Evolutionary conservation across 148 eudicot species (phyloP).

Genomic region (Fagopyrum homotropicum): DNA sequence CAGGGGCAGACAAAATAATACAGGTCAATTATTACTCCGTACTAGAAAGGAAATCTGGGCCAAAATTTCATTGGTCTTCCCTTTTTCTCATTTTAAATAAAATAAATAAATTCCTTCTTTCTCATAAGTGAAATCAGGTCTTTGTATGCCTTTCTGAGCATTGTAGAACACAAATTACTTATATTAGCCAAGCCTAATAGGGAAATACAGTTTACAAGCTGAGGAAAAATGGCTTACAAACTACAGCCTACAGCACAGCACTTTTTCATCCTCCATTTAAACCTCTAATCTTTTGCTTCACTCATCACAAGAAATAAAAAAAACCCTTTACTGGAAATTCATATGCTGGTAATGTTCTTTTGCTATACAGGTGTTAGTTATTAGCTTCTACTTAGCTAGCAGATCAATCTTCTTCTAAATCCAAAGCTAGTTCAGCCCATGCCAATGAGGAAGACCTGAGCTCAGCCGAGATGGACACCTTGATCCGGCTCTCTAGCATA

Average conservation of each 20-base stretch:
- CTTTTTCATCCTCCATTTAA: neutral
- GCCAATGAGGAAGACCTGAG: constrained; percentile 79
- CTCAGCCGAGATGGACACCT: constrained; percentile 63
- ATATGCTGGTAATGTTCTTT: neutral
- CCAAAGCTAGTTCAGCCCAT: constrained; percentile 91
- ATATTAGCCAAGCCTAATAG: too few species aligned
- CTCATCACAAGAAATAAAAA: neutral
- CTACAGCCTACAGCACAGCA: constrained; percentile 5
- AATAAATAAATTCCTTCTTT: too few species aligned
- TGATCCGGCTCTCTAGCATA: constrained; percentile 54
- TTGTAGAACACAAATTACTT: too few species aligned
- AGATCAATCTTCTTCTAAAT: constrained; percentile 24
- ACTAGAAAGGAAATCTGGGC: too few species aligned
- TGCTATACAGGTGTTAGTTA: constrained; percentile 1
- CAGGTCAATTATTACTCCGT: too few species aligned
- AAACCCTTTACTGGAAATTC: neutral
- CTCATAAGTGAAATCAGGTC: too few species aligned
- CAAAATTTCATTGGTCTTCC: too few species aligned
- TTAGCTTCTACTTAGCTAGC: neutral
- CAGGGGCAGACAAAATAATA: too few species aligned
- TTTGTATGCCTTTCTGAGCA: too few species aligned
- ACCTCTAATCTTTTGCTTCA: neutral
- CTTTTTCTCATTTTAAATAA: too few species aligned
- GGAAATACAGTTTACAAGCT: neutral
- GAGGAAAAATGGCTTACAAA: constrained; percentile 11